Evolutionary conservation across 352 stramenopile species (phyloP), one percentile per base, ranked within the genome.

Genomic region (Phytophthora pisi): DNA sequence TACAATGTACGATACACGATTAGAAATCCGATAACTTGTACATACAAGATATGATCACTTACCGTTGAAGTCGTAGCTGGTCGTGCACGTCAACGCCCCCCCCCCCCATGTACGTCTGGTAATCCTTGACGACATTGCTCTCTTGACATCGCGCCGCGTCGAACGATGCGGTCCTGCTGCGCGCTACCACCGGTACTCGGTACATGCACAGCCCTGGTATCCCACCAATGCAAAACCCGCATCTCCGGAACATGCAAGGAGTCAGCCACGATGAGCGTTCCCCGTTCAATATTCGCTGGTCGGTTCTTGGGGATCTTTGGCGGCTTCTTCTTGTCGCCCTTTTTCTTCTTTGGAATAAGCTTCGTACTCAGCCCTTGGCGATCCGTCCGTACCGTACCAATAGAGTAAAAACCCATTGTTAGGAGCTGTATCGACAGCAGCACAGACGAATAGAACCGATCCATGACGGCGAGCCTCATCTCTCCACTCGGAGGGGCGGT

Each of bases 281-380:
- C 51, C 4, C 64, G 13, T 4, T 64, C 28, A 57, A 64, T 53
- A 16, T 36, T 61, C 1, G 8, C 15, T 7, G 54, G 49, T n/a
- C 64, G n/a, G 3, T 46, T 64, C 15, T 66, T 66, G 1, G 47
- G 60, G n/a, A 61, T 53, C 55, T 68, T 68, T 7, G 45, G 50
- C 8, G 40, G 40, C 38, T 55, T 60, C 30, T 36, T 61, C 15
- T 57, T 55, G 4, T 55, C 31, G 7, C 38, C 45, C 50, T 60
- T 55, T 43, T 57, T 62, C 43, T 62, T 43, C 52, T 72, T 67
- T 9, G 18, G 55, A 16, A 67, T 51, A 3, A 67, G 11, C 6
- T 63, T 40, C 5, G 31, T 56, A n/a, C 64, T 53, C 18, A 71
- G 26, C 1, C 66, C 66, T 31, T 52, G 42, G 0, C 59, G 24